Conservation (phyloP, 2,329 filamentous ascomycete genomes). For the Penicillium sp. region DNA sequence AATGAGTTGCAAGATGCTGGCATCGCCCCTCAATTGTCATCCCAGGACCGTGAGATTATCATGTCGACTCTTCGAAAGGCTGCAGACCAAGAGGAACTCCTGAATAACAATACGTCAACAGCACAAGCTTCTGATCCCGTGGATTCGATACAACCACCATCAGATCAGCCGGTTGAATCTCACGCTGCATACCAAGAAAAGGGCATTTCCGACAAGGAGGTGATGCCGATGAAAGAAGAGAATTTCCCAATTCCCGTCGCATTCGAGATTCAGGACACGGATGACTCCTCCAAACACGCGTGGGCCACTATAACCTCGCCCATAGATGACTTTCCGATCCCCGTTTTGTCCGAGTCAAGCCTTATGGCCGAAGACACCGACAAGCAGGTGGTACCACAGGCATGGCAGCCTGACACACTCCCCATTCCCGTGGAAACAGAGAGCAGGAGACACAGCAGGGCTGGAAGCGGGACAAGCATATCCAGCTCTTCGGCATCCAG, state of each 20-base stretch:
- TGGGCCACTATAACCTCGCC: neutral
- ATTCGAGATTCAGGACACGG: slow-evolving; percentile 3
- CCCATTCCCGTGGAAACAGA: slow-evolving; percentile 6
- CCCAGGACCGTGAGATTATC: slow-evolving; percentile 10
- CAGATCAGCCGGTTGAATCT: neutral
- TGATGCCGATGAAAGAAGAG: slow-evolving; percentile 1
- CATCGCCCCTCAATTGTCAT: slow-evolving; percentile 8
- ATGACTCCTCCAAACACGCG: slow-evolving; percentile 2
- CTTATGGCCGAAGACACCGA: slow-evolving; percentile 7
- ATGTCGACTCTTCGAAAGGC: slow-evolving; percentile 9
- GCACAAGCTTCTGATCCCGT: neutral
- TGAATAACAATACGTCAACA: neutral
- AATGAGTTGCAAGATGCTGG: slow-evolving; percentile 7
- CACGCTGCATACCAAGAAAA: neutral
- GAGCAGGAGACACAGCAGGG: neutral
- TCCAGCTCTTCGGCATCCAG: neutral
- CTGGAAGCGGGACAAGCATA: neutral
- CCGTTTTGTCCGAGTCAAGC: slow-evolving; percentile 2
- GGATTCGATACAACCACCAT: neutral
- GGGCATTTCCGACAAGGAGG: slow-evolving; percentile 7
- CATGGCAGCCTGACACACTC: neutral
- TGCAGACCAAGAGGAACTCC: slow-evolving; percentile 3
- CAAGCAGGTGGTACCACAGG: slow-evolving; percentile 6
- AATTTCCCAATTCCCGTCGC: slow-evolving; percentile 14
- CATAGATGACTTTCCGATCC: slow-evolving; percentile 14